Evolutionary conservation across 306 rosid species (phyloP).

Genomic region (Quillaja saponaria): DNA sequence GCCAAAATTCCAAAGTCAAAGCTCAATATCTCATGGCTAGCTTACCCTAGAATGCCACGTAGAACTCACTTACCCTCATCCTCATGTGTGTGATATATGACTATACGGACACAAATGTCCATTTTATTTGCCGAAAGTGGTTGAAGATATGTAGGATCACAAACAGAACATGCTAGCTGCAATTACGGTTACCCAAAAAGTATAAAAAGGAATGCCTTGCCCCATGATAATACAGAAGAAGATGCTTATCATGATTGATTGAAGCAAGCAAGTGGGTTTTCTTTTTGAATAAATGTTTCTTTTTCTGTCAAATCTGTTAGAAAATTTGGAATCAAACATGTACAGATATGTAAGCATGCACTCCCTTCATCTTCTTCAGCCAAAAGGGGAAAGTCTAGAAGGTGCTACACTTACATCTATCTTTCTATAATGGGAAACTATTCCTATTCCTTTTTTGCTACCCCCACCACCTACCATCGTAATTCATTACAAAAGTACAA

Average conservation of each 20-base stretch:
- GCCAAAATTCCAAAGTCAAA: too few relatives aligned
- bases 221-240: constrained; percentile 12
- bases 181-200: constrained; percentile 22
- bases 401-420: constrained; percentile 21
- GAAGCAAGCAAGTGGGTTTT: constrained; percentile 31
- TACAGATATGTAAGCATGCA: constrained; percentile 10
- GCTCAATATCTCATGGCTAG: neutral
- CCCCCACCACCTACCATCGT: constrained; percentile 41
- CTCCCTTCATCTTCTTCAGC: constrained; percentile 33
- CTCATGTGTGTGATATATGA: neutral
- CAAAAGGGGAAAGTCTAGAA: constrained; percentile 46
- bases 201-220: constrained; percentile 7
- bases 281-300: constrained; percentile 20
- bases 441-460: constrained; percentile 28
- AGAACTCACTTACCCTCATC: neutral
- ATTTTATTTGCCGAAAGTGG: constrained; percentile 43
- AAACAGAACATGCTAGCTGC: constrained; percentile 27
- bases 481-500: too few relatives aligned
- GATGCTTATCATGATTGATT: constrained; percentile 49
- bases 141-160: constrained; percentile 16
- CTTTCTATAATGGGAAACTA: constrained; percentile 41
- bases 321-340: constrained; percentile 32
- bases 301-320: constrained; percentile 15
- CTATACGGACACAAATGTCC: neutral
- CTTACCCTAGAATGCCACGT: constrained; percentile 31